phyloP scores from a whole-genome alignment of 305 asterid species.

The Solanum hybrid region DNA sequence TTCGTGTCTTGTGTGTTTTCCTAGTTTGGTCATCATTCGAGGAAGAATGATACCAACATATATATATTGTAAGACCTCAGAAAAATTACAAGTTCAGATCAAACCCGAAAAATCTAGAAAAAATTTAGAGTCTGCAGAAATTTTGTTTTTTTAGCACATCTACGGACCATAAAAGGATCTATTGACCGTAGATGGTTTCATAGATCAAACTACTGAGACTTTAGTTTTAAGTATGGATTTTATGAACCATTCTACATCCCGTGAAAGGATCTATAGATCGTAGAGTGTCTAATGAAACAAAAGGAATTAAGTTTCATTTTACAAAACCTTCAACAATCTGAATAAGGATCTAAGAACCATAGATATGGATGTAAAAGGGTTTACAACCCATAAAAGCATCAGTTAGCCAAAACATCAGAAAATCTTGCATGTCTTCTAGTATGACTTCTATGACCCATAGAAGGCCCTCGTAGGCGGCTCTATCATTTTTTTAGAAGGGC shows the following conservation, averaged over 20 bases:
- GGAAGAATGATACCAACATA: neutral
- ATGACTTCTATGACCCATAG: neutral
- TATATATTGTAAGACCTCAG: neutral
- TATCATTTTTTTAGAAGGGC: neutral
- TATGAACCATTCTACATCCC: neutral
- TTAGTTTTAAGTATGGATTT: neutral
- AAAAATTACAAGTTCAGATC: neutral
- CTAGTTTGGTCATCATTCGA: neutral
- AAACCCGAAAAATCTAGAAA: neutral
- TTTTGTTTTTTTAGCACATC: neutral
- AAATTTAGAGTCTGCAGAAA: neutral
- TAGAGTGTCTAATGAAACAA: too few relatives aligned
- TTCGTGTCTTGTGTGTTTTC: neutral
- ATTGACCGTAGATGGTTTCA: neutral
- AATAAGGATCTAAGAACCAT: neutral
- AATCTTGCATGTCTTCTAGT: neutral
- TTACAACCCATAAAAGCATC: neutral
- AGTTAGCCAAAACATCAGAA: too few relatives aligned
- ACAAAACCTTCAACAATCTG: neutral
- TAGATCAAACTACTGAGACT: neutral
- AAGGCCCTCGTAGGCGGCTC: neutral
- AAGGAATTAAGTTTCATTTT: neutral
- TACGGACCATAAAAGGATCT: neutral
- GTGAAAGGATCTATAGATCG: neutral
- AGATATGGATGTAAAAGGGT: too few relatives aligned